Evolutionary conservation across 139 green algal species (phyloP), one percentile per base, ranked within the genome.

Genomic region (Chlamydomonas asymmetrica): DNA sequence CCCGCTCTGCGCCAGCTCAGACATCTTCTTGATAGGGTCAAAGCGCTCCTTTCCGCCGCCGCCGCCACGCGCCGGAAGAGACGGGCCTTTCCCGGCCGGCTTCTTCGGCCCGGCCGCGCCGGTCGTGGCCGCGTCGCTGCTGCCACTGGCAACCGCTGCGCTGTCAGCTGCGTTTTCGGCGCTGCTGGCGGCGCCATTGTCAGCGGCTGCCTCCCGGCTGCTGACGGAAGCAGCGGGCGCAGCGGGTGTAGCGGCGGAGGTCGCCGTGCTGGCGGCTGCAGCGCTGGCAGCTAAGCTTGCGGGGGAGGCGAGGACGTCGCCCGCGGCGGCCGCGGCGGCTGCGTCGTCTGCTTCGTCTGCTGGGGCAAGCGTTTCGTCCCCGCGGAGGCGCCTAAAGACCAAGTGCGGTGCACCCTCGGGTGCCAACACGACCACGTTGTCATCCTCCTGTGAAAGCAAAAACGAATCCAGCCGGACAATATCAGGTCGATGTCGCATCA

Each of bases 371-470:
- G 45, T 5, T 32, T 62, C 32, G 31, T 77, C 59, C 20, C 49
- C 56, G 8, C 40, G 52, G n/a, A 87, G 50, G 0, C 76, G 63
- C 10, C 18, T 18, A 57, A 83, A 79, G 50, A 22, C 29, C 0
- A 83, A 71, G 2, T 62, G 18, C 4, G 0, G 4, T 16, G 63
- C 62, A 13, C 39, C 78, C 8, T 29, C 34, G 13, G 43, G 50
- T 10, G 13, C 61, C 8, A 70, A 40, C 29, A 84, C 85, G 13
- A 83, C 40, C 29, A 88, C 75, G 3, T 68, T 84, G 65, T 88
- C 82, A 8, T 89, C 82, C 75, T 88, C 82, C 71, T 86, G 75
- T 34, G 25, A 2, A n/a, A n/a, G n/a, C n/a, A n/a, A n/a, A n/a
- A n/a, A n/a, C n/a, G n/a, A n/a, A n/a, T n/a, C n/a, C n/a, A n/a